Conservation (phyloP, 1,139 yeast species). For the Suhomyces chickasaworum region DNA sequence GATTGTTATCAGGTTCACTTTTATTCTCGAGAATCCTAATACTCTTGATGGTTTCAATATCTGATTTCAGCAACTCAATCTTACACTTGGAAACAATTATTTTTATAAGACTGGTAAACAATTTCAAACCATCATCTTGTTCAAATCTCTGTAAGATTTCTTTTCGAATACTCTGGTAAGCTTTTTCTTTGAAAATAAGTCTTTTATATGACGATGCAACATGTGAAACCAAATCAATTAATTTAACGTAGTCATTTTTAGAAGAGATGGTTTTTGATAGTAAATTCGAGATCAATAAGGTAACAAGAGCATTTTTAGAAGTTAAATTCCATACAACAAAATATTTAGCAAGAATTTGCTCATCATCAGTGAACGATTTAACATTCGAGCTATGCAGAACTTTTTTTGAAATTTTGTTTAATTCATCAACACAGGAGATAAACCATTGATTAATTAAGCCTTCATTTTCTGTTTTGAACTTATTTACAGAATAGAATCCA, state of each 20-base stretch:
- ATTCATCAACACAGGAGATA: slow-evolving; percentile 9
- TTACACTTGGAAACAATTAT: slow-evolving; percentile 25
- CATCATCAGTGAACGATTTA: slow-evolving; percentile 14
- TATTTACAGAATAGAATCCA: slow-evolving; percentile 11
- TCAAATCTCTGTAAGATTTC: slow-evolving; percentile 19
- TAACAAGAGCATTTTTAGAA: slow-evolving; percentile 22
- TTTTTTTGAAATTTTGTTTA: slow-evolving; percentile 10
- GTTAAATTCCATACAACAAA: slow-evolving; percentile 23
- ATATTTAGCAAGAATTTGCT: slow-evolving; percentile 20
- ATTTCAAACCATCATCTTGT: slow-evolving; percentile 22
- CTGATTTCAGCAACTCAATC: slow-evolving; percentile 17
- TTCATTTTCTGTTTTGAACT: slow-evolving; percentile 13
- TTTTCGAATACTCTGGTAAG: slow-evolving; percentile 13
- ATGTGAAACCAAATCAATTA: slow-evolving; percentile 19
- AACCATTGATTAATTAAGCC: slow-evolving; percentile 20
- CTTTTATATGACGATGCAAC: slow-evolving; percentile 19
- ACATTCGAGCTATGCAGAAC: not conserved
- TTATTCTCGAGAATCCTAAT: not conserved
- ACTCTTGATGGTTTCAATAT: slow-evolving; percentile 7
- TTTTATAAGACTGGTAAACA: slow-evolving; percentile 26
- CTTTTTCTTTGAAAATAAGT: slow-evolving; percentile 17
- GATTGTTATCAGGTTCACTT: not conserved
- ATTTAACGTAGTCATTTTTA: slow-evolving; percentile 19
- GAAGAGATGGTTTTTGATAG: slow-evolving; percentile 25
- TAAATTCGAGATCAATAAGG: slow-evolving; percentile 25